Base-by-base conservation (phyloP, 768 basidiomycete genomes). In the Boletales sp. region DNA sequence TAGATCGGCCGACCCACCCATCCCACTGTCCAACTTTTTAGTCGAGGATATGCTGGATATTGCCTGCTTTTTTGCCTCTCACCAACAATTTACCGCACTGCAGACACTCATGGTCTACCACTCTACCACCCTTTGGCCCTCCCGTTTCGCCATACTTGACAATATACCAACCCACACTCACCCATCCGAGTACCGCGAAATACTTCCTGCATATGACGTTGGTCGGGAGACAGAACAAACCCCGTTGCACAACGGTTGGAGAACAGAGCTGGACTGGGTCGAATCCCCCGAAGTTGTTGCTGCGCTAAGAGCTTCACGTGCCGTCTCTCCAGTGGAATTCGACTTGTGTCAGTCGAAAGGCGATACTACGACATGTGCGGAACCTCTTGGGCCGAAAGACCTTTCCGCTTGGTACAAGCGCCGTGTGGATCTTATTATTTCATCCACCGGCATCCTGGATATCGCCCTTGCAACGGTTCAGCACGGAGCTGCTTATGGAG, bases 401-500 rank as follows among this genome's bases (percentile, higher is more conserved):
- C 72, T 97, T 8, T 70, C 81, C 6, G 46, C 62, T 21, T 98
- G 94, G 94, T 97, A 96, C 70, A 77, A 70, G 57, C 58, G 52
- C 5, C 84, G 84, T 31, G 82, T 90, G 21, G 72, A 84, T 36
- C 54, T 60, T 13, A 77, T 92, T 52, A 78, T 94, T 25, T 64
- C 72, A 8, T 71, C 74, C 0, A 83, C 85, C 0, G 94, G 93
- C 1, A 79, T 92, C 70, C 71, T 94, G 38, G 87, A 94, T 58
- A 67, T 81, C 32, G 90, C 93, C 5, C 75, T 98, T 17, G 79
- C 82, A 8, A 74, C 87, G 40, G 77, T 92, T 9, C 94, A 96
- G 64, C 84, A 95, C 55, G 94, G 84, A 13, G 93, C 87, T 11
- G 86, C 92, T 8, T 81, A 82, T 57, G 87, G 86, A 13, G 74